phyloP scores from a whole-genome alignment of 148 eudicot genomes.

The Agrostemma githago region DNA sequence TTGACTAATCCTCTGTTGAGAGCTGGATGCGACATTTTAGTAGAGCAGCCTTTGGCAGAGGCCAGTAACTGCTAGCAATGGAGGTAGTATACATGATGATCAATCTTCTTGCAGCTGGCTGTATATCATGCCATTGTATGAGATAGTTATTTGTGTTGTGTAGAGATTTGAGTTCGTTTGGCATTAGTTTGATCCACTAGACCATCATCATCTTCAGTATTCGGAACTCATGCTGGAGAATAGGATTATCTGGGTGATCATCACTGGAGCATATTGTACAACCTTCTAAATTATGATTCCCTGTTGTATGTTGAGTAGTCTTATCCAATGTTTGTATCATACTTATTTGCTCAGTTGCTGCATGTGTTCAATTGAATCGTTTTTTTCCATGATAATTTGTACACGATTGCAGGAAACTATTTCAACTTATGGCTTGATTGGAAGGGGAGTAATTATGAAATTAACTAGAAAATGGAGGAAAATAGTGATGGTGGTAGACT shows the following conservation, averaged over 20 bases:
- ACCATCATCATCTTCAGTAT: neutral
- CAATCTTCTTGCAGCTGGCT: neutral
- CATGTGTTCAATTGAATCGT: too few relatives aligned
- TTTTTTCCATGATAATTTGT: too few relatives aligned
- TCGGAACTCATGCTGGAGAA: too few relatives aligned
- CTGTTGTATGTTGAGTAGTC: too few relatives aligned
- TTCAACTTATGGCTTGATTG: too few relatives aligned
- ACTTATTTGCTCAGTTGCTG: too few relatives aligned
- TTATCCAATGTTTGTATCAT: too few relatives aligned
- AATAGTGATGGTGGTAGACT: too few relatives aligned
- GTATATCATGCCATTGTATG: neutral
- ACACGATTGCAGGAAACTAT: too few relatives aligned
- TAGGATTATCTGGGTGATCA: neutral
- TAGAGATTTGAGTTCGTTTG: neutral
- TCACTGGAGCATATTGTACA: neutral
- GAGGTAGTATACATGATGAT: neutral
- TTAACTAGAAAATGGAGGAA: too few relatives aligned
- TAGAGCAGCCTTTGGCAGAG: neutral
- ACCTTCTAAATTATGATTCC: too few relatives aligned
- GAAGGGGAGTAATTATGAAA: too few relatives aligned
- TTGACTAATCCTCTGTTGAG: conserved; percentile 36
- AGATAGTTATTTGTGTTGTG: neutral
- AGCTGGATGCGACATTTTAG: neutral
- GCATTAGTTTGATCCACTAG: neutral
- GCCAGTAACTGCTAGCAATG: neutral